Base-by-base conservation (phyloP, 177 flowering plant genomes). In the Tripterygium wilfordii region DNA sequence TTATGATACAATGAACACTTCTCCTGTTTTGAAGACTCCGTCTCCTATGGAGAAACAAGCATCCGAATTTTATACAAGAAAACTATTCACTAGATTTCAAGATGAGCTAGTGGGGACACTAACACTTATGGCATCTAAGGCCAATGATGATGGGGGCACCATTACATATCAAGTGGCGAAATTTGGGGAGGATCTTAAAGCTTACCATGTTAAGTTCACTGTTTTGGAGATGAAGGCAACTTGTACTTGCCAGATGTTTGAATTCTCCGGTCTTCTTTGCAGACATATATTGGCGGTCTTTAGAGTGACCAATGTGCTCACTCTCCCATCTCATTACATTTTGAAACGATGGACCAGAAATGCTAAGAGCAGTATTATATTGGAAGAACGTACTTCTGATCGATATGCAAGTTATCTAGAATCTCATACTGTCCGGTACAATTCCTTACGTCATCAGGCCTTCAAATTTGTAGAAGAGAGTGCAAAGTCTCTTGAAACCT, bases 171-270 rank as follows among this genome's bases (percentile, higher is more conserved):
- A 65, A 15, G 85, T 88, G 8, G 60, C 81, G 1, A 83, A 81
- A 45, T 79, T 46, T 58, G 95, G 86, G 43, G 90, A 81, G 43
- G 80, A 72, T 32, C 80, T 72, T 52, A 74, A 62, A 61, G 63
- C 71, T n/a, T 62, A 67, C 57, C 57, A 50, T 50, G 95, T 86
- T 17, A 83, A 50, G 38, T 66, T 83, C 45, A 75, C 75, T 67
- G 76, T 76, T 37, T 42, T 80, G 51, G 86, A 79, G 65, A 81
- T 74, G 83, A 81, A 53, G 56, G 86, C 83, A 26, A 54, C 53
- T 61, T 86, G 95, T 60, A 86, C 81, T 54, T 86, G 95, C 58
- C 86, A 78, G 62, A 83, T 81, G 95, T 86, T 81, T 69, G 95
- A 86, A 64, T 79, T 81, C 58, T 81, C 84, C 10, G 95, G 95